Conservation (phyloP, 148 eudicot species). For the Rhododendron ovatum region DNA sequence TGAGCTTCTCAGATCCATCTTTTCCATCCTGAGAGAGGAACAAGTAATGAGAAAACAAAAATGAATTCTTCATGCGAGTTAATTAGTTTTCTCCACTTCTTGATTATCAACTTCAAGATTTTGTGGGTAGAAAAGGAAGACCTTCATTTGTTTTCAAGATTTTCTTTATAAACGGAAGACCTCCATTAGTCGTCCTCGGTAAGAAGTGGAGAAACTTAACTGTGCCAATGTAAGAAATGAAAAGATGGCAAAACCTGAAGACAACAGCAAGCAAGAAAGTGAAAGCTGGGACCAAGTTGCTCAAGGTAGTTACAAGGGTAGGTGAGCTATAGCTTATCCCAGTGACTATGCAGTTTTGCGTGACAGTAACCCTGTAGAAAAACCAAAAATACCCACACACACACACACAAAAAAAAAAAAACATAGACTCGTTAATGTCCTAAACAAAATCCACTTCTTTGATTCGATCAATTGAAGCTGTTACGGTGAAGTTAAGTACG, state of each 20-base stretch:
- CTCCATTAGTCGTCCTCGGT: no score
- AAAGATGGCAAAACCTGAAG: conserved; percentile 33
- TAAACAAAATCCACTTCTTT: background rate
- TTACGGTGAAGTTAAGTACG: conserved; percentile 10
- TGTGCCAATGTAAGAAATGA: background rate
- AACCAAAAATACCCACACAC: background rate
- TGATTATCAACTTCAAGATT: no score
- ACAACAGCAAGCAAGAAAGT: conserved; percentile 51
- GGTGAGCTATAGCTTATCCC: conserved; percentile 53
- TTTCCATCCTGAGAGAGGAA: conserved; percentile 38
- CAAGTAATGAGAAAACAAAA: background rate
- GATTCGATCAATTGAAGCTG: background rate
- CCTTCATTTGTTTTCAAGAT: no score
- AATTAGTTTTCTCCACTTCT: no score
- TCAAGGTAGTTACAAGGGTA: conserved; percentile 46
- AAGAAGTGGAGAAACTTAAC: background rate
- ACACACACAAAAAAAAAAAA: background rate
- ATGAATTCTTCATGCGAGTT: background rate
- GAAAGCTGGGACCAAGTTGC: conserved; percentile 48
- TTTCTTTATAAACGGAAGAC: no score
- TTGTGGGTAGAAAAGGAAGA: no score
- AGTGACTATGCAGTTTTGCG: conserved; percentile 36
- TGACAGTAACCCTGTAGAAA: conserved; percentile 22
- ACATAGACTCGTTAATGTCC: background rate
- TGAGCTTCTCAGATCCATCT: conserved; percentile 25